Evolutionary conservation across 2,329 filamentous ascomycete species (phyloP).

Genomic region (Diaporthe sp.): DNA sequence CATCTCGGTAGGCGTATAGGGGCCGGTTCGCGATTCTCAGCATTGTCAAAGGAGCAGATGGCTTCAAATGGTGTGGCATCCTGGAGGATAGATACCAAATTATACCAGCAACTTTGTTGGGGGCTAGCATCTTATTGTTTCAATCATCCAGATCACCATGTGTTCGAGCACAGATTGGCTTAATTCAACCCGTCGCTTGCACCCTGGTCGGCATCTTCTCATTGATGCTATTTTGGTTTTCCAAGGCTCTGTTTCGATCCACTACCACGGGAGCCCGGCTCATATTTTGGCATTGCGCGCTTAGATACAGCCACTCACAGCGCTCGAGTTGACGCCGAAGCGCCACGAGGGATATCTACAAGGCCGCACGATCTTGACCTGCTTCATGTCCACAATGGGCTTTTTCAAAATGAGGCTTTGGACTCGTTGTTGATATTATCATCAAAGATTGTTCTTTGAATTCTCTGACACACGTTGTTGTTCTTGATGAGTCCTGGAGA

Average conservation of each 20-base stretch:
- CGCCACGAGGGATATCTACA: not conserved
- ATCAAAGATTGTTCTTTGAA: not conserved
- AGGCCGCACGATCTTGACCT: not conserved
- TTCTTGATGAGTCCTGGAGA: not conserved
- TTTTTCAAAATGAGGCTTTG: not conserved
- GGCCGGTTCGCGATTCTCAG: not conserved
- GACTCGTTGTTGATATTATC: not conserved
- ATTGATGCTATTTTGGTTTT: conserved; percentile 12
- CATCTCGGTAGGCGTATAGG: conserved; percentile 27
- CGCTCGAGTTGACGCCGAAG: conserved; percentile 25
- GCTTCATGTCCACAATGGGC: not conserved
- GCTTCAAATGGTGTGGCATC: not conserved
- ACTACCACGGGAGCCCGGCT: conserved; percentile 1
- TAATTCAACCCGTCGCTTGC: not conserved
- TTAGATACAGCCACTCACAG: conserved; percentile 17
- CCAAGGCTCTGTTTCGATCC: not conserved
- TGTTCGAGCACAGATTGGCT: not conserved
- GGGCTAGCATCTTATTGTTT: conserved; percentile 3
- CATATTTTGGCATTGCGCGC: conserved; percentile 9
- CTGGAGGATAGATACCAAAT: conserved; percentile 25
- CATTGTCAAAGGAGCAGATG: conserved; percentile 14
- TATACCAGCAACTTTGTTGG: conserved; percentile 7
- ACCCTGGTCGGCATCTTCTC: conserved; percentile 8
- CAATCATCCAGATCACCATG: not conserved
- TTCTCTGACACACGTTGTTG: too few relatives aligned